Percentiles rank a stretch among this genome's conserved stretches.
Evolutionary conservation across 2,329 filamentous ascomycete genomes (phyloP).

Genomic region (Arthrobotrys iridis): DNA sequence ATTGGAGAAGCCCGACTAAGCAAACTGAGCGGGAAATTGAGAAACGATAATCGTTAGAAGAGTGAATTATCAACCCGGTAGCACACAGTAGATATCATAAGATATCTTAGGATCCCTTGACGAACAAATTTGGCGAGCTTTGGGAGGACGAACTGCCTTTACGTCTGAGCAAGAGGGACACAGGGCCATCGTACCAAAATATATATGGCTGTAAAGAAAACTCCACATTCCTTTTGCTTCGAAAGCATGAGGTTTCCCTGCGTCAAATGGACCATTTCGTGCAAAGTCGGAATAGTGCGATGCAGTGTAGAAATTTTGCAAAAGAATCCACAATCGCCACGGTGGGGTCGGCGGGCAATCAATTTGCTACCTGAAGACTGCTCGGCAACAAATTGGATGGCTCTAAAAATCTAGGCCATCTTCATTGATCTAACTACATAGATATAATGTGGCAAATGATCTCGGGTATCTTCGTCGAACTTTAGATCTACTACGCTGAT

Average conservation of each 20-base stretch:
- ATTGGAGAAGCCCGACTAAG: slow-evolving; percentile 31
- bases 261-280: slow-evolving; percentile 24
- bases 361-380: slow-evolving; percentile 3
- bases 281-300: slow-evolving; percentile 29
- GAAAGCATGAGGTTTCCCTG: background rate
- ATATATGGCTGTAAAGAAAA: slow-evolving; percentile 32
- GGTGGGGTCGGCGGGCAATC: background rate
- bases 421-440: background rate
- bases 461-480: slow-evolving; percentile 34
- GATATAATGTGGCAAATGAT: background rate
- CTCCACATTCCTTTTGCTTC: slow-evolving; percentile 3
- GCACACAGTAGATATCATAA: slow-evolving; percentile 22
- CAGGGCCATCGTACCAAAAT: slow-evolving; percentile 16
- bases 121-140: slow-evolving; percentile 3
- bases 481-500: slow-evolving; percentile 28
- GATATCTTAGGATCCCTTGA: slow-evolving; percentile 16
- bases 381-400: slow-evolving; percentile 24
- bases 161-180: background rate
- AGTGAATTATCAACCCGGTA: slow-evolving; percentile 25
- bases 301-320: slow-evolving; percentile 14
- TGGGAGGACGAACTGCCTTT: background rate
- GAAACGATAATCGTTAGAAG: slow-evolving; percentile 11
- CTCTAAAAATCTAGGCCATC: background rate
- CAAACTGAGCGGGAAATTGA: slow-evolving; percentile 23
- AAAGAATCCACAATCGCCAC: slow-evolving; percentile 4